Conservation (phyloP, 2,329 filamentous ascomycete species). For the Exophiala alcalophila region DNA sequence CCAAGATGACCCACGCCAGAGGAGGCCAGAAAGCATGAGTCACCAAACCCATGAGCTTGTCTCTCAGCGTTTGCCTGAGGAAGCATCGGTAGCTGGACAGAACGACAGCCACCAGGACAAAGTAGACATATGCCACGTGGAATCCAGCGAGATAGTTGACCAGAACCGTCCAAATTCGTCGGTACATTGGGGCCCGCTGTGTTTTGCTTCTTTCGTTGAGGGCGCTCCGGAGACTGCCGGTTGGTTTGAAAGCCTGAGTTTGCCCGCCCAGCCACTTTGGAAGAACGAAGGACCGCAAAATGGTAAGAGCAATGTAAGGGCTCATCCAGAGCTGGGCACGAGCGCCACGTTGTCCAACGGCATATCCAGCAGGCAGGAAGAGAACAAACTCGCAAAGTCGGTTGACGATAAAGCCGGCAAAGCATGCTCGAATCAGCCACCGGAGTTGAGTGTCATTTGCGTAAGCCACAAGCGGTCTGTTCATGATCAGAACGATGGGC, state of each 20-base stretch:
- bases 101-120: constrained; percentile 52
- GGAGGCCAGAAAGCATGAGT: constrained; percentile 53
- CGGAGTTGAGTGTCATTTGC: constrained; percentile 53
- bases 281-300: constrained; percentile 57
- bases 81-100: constrained; percentile 54
- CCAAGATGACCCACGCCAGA: constrained; percentile 55
- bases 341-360: constrained; percentile 56
- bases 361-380: constrained; percentile 59
- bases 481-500: constrained; percentile 57
- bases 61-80: constrained; percentile 38
- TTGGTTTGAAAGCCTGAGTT: constrained; percentile 58
- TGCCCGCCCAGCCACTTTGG: constrained; percentile 60
- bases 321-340: constrained; percentile 62
- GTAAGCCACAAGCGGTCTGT: constrained; percentile 58
- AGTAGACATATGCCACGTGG: constrained; percentile 55
- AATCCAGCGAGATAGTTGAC: constrained; percentile 56
- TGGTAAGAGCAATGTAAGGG: constrained; percentile 58
- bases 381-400: constrained; percentile 58
- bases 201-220: constrained; percentile 57
- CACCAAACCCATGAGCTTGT: constrained; percentile 52
- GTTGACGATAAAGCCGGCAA: constrained; percentile 51
- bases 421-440: constrained; percentile 58
- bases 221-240: constrained; percentile 55
- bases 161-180: constrained; percentile 54
- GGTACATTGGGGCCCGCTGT: constrained; percentile 44